Evolutionary conservation across 106 monocot species (phyloP).

Genomic region (Iris macrosiphon): DNA sequence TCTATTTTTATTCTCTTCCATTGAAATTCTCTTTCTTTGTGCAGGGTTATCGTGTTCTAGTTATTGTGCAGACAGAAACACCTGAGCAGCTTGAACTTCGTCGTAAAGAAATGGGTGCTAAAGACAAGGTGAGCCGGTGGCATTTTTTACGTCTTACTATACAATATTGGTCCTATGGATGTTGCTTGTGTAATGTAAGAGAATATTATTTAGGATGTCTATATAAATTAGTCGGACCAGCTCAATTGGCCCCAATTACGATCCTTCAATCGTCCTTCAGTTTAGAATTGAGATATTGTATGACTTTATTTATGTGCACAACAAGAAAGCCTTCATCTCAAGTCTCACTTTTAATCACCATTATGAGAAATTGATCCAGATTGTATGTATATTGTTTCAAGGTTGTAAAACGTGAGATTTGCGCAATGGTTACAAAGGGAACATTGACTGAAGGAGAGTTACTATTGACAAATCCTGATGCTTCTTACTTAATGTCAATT

Average conservation of each 20-base stretch:
- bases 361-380: no score
- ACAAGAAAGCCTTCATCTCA: no score
- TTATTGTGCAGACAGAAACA: conserved; percentile 95
- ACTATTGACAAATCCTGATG: conserved; percentile 59
- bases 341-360: no score
- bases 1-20: background rate
- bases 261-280: no score
- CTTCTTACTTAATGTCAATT: conserved; percentile 79
- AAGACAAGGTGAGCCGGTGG: conserved; percentile 61
- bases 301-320: no score
- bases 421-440: conserved; percentile 93
- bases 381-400: conserved; percentile 38
- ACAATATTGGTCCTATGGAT: no score
- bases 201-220: no score
- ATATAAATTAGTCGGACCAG: no score
- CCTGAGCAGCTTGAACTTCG: conserved; percentile 92
- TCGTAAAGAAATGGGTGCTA: conserved; percentile 81
- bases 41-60: conserved; percentile 87
- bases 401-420: conserved; percentile 99
- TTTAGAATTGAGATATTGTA: no score
- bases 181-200: no score
- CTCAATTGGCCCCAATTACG: no score
- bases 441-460: conserved; percentile 83
- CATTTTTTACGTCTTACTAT: no score
- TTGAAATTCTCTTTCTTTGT: conserved; percentile 2